Percentiles rank a stretch among this genome's conserved stretches.
Conservation (phyloP, 2,329 filamentous ascomycete genomes). For the Trichocomaceae sp. region DNA sequence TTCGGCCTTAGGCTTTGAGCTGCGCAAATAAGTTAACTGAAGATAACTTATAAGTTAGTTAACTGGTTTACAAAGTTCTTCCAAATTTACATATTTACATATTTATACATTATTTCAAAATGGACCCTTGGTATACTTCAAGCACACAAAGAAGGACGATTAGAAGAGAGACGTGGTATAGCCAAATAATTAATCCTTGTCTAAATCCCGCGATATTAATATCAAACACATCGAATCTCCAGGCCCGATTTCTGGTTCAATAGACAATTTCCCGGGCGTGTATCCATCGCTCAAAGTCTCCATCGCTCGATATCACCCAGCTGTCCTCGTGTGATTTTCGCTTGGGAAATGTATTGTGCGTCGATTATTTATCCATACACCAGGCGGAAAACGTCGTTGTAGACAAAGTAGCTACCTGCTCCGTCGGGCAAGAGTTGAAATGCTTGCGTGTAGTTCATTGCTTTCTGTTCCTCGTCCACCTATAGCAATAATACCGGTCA, state of each 20-base stretch:
- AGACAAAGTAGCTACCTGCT: conserved; percentile 69
- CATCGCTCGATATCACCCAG: conserved; percentile 1
- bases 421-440: conserved; percentile 75
- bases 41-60: too few species aligned
- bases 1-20: too few species aligned
- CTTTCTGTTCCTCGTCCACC: conserved; percentile 78
- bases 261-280: background rate
- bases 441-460: conserved; percentile 84
- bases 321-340: background rate
- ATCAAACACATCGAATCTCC: background rate
- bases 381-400: conserved; percentile 93
- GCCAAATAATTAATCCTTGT: background rate
- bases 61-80: too few species aligned
- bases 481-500: conserved; percentile 30
- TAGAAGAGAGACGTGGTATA: background rate
- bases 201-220: conserved; percentile 1
- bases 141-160: background rate
- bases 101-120: too few species aligned
- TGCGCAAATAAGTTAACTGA: too few species aligned
- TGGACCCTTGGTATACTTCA: background rate
- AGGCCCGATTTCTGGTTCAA: background rate
- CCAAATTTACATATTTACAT: too few species aligned
- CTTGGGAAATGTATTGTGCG: background rate
- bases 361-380: conserved; percentile 49
- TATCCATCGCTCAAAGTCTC: background rate